Conservation (phyloP, 257 asterid species). For the Rhazya stricta region DNA sequence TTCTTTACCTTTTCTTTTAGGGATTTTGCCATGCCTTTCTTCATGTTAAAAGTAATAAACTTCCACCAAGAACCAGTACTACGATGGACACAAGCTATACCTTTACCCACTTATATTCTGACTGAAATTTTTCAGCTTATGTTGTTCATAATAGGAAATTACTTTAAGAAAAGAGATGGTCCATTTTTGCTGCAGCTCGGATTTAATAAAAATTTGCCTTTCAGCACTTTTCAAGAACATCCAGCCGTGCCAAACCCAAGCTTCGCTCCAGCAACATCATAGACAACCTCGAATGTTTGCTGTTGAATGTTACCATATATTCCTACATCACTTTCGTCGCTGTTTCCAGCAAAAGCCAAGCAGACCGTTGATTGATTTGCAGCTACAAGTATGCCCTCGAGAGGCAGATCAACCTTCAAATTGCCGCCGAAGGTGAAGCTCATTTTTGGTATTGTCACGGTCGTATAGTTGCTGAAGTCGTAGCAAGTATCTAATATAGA, state of each 20-base stretch:
- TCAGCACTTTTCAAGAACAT: slow-evolving; percentile 25
- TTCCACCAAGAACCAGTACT: too few relatives aligned
- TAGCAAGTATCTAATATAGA: slow-evolving; percentile 69
- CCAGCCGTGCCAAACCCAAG: slow-evolving; percentile 61
- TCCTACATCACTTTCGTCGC: slow-evolving; percentile 24
- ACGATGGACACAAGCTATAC: too few relatives aligned
- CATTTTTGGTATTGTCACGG: slow-evolving; percentile 38
- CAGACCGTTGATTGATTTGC: slow-evolving; percentile 28
- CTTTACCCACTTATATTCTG: too few relatives aligned
- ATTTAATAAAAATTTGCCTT: too few relatives aligned
- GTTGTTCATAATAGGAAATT: neutral
- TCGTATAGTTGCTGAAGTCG: slow-evolving; percentile 35
- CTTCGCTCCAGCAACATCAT: slow-evolving; percentile 64
- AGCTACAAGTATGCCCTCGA: slow-evolving; percentile 27
- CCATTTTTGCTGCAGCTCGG: neutral
- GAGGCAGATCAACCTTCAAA: slow-evolving; percentile 33
- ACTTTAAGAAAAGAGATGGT: neutral
- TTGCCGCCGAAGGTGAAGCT: slow-evolving; percentile 48
- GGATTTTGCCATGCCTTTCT: too few relatives aligned
- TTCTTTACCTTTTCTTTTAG: too few relatives aligned
- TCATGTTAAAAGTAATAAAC: too few relatives aligned
- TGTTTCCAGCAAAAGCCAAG: slow-evolving; percentile 61
- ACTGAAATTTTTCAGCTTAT: too few relatives aligned
- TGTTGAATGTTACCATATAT: slow-evolving; percentile 70
- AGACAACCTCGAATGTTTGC: slow-evolving; percentile 57